phyloP scores from a whole-genome alignment of 345 rosid genomes.

The Gossypium ekmanianum region DNA sequence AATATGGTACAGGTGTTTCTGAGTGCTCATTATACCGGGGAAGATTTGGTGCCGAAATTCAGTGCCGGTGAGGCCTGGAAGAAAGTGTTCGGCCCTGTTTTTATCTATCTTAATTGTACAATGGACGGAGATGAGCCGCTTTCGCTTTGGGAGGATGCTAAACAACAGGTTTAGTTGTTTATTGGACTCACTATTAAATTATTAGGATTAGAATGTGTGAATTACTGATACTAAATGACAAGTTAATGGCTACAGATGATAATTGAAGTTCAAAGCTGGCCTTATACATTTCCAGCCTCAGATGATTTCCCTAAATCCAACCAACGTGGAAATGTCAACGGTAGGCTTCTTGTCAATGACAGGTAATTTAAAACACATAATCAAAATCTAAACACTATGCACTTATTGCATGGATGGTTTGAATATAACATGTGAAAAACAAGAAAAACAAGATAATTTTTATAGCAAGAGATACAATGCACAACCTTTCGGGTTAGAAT shows the following conservation, averaged over 20 bases:
- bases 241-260: slow-evolving; percentile 29
- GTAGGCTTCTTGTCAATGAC: slow-evolving; percentile 50
- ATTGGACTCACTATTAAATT: neutral
- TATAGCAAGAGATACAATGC: no score
- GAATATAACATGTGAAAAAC: no score
- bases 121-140: neutral
- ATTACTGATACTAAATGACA: neutral
- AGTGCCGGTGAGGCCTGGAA: slow-evolving; percentile 69
- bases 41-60: slow-evolving; percentile 64
- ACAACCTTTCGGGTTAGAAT: no score
- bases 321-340: slow-evolving; percentile 43
- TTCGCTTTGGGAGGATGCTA: slow-evolving; percentile 61
- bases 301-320: slow-evolving; percentile 45
- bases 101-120: slow-evolving; percentile 44
- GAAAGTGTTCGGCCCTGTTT: slow-evolving; percentile 76
- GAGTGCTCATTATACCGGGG: slow-evolving; percentile 83
- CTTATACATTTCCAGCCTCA: slow-evolving; percentile 57
- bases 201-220: neutral
- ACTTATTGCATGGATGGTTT: no score
- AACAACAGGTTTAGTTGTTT: slow-evolving; percentile 37
- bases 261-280: slow-evolving; percentile 55
- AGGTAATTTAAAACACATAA: slow-evolving; percentile 19
- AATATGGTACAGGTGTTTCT: slow-evolving; percentile 56
- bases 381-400: no score
- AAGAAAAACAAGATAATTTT: no score